A percentile compares a stretch with the other conserved stretches of the same genome.
Evolutionary conservation across 2,329 filamentous ascomycete species (phyloP).

Genomic region (Microascus cirrosus): DNA sequence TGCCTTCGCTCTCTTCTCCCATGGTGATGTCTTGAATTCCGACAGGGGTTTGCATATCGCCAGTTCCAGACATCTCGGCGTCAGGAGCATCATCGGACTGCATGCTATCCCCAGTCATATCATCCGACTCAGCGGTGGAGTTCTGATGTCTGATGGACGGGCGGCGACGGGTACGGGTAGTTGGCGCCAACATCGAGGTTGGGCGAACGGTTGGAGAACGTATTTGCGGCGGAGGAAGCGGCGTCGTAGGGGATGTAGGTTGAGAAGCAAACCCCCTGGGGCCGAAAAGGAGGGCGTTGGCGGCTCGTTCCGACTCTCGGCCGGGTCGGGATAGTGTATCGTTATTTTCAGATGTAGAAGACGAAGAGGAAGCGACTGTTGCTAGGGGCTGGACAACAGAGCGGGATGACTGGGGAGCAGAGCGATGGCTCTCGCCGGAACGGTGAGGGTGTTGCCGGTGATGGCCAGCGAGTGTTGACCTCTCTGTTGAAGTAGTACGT

Average conservation of each 20-base stretch:
- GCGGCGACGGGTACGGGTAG: slow-evolving; percentile 51
- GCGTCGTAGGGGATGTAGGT: slow-evolving; percentile 83
- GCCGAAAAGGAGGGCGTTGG: slow-evolving; percentile 65
- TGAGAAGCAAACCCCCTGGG: slow-evolving; percentile 69
- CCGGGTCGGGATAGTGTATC: background rate
- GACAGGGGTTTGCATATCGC: slow-evolving; percentile 70
- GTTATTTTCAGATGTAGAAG: background rate
- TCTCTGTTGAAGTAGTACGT: background rate
- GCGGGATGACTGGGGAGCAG: slow-evolving; percentile 35
- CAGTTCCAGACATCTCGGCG: slow-evolving; percentile 67
- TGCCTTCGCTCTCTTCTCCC: slow-evolving; percentile 61
- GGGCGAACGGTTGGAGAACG: slow-evolving; percentile 42
- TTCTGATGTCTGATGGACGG: slow-evolving; percentile 84
- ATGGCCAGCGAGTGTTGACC: slow-evolving; percentile 13
- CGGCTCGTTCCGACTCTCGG: slow-evolving; percentile 55
- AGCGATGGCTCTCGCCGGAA: slow-evolving; percentile 37
- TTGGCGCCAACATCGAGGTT: slow-evolving; percentile 38
- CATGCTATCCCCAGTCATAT: slow-evolving; percentile 73
- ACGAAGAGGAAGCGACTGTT: slow-evolving; percentile 41
- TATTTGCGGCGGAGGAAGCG: slow-evolving; percentile 56
- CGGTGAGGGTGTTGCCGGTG: slow-evolving; percentile 41
- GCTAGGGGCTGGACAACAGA: slow-evolving; percentile 55
- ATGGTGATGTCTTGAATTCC: slow-evolving; percentile 74
- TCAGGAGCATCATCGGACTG: slow-evolving; percentile 68
- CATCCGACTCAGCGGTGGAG: slow-evolving; percentile 83